A percentile compares a stretch with the other conserved stretches of the same genome.
Evolutionary conservation across 2,329 filamentous ascomycete genomes (phyloP).

Genomic region (Talaromyces funiculosus): DNA sequence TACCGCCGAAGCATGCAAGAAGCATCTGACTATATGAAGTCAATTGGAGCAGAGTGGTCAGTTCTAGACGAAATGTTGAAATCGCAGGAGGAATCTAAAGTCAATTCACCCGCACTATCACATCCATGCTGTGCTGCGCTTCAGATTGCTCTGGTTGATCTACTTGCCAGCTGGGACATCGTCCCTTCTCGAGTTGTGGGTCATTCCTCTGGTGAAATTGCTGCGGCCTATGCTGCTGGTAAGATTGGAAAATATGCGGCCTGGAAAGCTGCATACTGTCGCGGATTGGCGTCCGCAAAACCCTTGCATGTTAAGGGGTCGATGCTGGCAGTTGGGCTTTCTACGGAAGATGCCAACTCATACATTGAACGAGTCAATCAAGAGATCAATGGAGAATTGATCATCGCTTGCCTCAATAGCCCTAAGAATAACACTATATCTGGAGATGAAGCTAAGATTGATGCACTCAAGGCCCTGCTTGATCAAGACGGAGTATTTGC

Average conservation of each 20-base stretch:
- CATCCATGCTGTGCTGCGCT: constrained; percentile 27
- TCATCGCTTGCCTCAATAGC: constrained; percentile 27
- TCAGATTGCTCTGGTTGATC: constrained; percentile 28
- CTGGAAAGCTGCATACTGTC: constrained; percentile 25
- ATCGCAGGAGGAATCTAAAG: constrained; percentile 15
- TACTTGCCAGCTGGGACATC: constrained; percentile 23
- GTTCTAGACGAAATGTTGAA: constrained; percentile 23
- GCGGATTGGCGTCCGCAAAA: constrained; percentile 23
- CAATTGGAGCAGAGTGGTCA: constrained; percentile 22
- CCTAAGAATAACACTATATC: constrained; percentile 25
- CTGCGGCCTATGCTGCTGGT: constrained; percentile 44
- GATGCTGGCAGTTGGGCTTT: constrained; percentile 28
- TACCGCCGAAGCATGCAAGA: constrained; percentile 19
- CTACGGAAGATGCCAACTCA: constrained; percentile 7
- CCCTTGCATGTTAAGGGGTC: constrained; percentile 18
- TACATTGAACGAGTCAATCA: constrained; percentile 18
- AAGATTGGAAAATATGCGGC: constrained; percentile 24
- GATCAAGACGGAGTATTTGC: constrained; percentile 22
- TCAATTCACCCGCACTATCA: constrained; percentile 24
- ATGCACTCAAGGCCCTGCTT: constrained; percentile 19
- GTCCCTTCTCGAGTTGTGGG: constrained; percentile 22
- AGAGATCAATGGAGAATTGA: constrained; percentile 17
- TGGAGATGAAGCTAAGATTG: constrained; percentile 23
- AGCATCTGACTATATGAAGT: constrained; percentile 20
- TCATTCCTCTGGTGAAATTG: constrained; percentile 34